These are phyloP conservation scores for Citrus reticulata DNA, from an alignment of 345 rosid species.

Conservation along the genomic window DNA sequence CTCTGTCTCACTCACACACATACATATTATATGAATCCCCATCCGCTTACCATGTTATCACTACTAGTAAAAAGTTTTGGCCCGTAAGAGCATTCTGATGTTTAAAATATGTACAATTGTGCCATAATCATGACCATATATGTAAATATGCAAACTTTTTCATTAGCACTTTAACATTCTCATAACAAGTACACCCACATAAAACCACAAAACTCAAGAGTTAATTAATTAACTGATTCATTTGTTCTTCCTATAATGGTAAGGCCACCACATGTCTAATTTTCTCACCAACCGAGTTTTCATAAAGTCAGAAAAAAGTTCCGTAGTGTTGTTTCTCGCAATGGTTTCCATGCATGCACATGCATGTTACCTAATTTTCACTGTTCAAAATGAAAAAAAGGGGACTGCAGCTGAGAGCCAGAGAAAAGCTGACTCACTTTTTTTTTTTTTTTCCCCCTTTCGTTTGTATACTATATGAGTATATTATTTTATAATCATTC, in stretches of 20 bases:
- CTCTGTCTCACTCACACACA: not conserved
- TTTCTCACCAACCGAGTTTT: not conserved
- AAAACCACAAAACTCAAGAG: not conserved
- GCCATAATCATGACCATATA: not conserved
- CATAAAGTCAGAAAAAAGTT: conserved; percentile 13
- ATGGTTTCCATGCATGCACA: not conserved
- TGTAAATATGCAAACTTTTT: not conserved
- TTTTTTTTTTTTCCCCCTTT: not conserved
- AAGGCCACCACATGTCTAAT: not conserved
- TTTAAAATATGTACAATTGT: too few species aligned
- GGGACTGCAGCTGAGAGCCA: not conserved
- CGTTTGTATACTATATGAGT: not conserved
- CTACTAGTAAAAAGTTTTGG: not conserved
- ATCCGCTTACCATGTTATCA: too few species aligned
- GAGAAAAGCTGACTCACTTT: conserved; percentile 33
- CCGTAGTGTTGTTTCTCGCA: conserved; percentile 12
- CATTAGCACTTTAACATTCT: too few species aligned
- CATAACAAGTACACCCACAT: too few species aligned
- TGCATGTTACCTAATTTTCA: conserved; percentile 19
- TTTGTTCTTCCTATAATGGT: not conserved
- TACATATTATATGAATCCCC: too few species aligned
- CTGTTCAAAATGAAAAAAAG: conserved; percentile 3
- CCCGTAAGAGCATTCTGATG: not conserved
- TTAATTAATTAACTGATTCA: not conserved
- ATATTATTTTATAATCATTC: not conserved